These are phyloP conservation scores for Cryptococcus floricola DNA, from an alignment of 1,284 basidiomycete genomes.

Conservation along the genomic window DNA sequence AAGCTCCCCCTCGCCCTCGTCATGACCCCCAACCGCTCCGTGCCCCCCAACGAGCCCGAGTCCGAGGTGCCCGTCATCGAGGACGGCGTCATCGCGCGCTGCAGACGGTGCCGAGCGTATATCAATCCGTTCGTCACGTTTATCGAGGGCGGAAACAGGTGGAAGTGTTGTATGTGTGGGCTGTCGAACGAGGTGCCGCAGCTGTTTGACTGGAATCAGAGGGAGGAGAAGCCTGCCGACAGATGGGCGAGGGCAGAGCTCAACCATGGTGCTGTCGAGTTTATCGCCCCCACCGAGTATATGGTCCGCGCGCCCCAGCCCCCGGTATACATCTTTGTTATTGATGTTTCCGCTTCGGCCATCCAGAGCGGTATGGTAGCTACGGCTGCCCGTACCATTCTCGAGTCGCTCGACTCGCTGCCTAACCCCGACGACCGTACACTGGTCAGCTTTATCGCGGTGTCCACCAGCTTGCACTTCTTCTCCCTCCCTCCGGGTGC, in stretches of 20 bases:
- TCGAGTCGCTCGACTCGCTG: constrained; percentile 90
- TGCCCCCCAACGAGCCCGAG: constrained; percentile 54
- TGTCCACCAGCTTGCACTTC: constrained; percentile 91
- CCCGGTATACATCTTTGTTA: constrained; percentile 92
- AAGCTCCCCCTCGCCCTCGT: constrained; percentile 90
- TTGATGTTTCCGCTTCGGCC: constrained; percentile 91
- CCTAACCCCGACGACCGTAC: constrained; percentile 92
- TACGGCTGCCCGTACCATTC: constrained; percentile 89
- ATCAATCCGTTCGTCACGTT: constrained; percentile 99
- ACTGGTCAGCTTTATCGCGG: constrained; percentile 88
- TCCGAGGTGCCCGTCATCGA: constrained; percentile 79
- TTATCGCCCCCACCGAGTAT: constrained; percentile 96
- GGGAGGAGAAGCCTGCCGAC: constrained; percentile 88
- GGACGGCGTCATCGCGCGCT: constrained; percentile 95
- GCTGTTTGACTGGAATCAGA: constrained; percentile 97
- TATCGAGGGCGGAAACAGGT: constrained; percentile 95
- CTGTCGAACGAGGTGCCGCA: constrained; percentile 99
- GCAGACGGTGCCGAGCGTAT: constrained; percentile 93
- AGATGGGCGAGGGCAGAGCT: constrained; percentile 91
- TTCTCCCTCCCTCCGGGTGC: constrained; percentile 81
- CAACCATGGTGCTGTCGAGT: constrained; percentile 91
- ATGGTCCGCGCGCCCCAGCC: constrained; percentile 98
- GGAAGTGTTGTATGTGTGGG: constrained; percentile 99
- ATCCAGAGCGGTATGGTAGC: constrained; percentile 96
- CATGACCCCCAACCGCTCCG: constrained; percentile 84